Evolutionary conservation across 805 yeast genomes (phyloP).

Genomic region (Brettanomyces anomalus): DNA sequence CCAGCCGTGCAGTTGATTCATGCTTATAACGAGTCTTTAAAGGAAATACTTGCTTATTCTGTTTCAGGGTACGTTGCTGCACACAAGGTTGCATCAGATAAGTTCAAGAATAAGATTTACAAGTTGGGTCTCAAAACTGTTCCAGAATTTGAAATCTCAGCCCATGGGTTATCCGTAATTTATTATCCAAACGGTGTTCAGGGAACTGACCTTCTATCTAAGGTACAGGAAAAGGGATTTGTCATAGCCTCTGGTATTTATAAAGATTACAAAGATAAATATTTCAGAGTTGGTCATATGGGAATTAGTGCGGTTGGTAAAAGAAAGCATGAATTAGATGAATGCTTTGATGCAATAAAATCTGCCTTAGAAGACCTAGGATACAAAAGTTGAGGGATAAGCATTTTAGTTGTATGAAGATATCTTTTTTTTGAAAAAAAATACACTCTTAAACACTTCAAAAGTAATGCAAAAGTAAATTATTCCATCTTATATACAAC

Average conservation of each 20-base stretch:
- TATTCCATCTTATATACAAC: too few relatives aligned
- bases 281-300: constrained; percentile 96
- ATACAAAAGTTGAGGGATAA: constrained; percentile 25
- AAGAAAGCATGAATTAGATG: constrained; percentile 44
- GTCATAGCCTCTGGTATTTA: constrained; percentile 88
- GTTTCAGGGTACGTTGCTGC: constrained; percentile 53
- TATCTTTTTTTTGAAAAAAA: too few relatives aligned
- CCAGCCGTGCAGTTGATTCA: constrained; percentile 87
- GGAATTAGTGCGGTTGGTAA: constrained; percentile 65
- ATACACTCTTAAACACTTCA: too few relatives aligned
- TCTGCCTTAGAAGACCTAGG: constrained; percentile 33
- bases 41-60: constrained; percentile 46
- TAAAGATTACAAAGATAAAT: constrained; percentile 66
- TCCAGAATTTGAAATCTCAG: constrained; percentile 54
- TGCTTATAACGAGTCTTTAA: constrained; percentile 69
- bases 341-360: constrained; percentile 38
- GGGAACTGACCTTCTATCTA: constrained; percentile 56
- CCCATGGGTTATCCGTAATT: constrained; percentile 80
- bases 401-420: too few relatives aligned
- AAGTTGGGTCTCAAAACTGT: constrained; percentile 62
- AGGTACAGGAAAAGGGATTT: constrained; percentile 55
- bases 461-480: too few relatives aligned
- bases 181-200: constrained; percentile 71
- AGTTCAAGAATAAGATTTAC: constrained; percentile 52
- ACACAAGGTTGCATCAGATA: constrained; percentile 53